phyloP scores from a whole-genome alignment of 768 basidiomycete genomes.

The Lactifluus piperatus region DNA sequence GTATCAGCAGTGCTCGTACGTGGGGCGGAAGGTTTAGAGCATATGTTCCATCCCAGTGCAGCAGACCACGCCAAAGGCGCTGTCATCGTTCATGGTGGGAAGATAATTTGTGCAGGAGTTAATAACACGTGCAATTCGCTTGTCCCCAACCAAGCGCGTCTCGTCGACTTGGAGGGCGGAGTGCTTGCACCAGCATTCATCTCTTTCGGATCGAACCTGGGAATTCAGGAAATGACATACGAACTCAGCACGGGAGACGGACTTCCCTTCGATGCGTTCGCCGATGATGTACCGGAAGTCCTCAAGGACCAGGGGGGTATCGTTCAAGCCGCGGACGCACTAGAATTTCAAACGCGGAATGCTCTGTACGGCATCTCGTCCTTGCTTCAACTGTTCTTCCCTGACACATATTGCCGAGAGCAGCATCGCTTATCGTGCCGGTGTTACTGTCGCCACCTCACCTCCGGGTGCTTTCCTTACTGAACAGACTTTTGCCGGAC shows the following conservation, averaged over 20 bases:
- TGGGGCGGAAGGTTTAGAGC: constrained; percentile 4
- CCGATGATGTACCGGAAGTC: constrained; percentile 33
- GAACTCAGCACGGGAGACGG: constrained; percentile 61
- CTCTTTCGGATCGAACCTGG: constrained; percentile 53
- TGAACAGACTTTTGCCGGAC: constrained; percentile 6
- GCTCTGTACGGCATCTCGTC: constrained; percentile 23
- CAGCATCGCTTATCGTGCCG: constrained; percentile 40
- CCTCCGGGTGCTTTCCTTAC: constrained; percentile 25
- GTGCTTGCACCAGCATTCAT: constrained; percentile 52
- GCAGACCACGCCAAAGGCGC: constrained; percentile 17
- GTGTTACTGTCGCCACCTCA: constrained; percentile 35
- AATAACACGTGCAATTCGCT: constrained; percentile 18
- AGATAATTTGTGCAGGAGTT: constrained; percentile 38
- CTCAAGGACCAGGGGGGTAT: constrained; percentile 37
- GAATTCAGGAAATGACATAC: constrained; percentile 52
- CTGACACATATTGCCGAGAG: background rate
- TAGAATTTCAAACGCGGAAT: constrained; percentile 37
- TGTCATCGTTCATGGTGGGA: constrained; percentile 46
- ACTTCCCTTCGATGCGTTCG: constrained; percentile 39
- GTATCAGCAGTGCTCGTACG: constrained; percentile 35
- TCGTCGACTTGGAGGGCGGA: constrained; percentile 58
- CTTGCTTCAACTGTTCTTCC: background rate
- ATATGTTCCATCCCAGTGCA: constrained; percentile 16
- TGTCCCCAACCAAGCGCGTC: background rate
- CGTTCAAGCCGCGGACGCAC: constrained; percentile 54